Conservation (phyloP, 371 early-diverging fungal species). For the Apophysomyces variabilis region DNA sequence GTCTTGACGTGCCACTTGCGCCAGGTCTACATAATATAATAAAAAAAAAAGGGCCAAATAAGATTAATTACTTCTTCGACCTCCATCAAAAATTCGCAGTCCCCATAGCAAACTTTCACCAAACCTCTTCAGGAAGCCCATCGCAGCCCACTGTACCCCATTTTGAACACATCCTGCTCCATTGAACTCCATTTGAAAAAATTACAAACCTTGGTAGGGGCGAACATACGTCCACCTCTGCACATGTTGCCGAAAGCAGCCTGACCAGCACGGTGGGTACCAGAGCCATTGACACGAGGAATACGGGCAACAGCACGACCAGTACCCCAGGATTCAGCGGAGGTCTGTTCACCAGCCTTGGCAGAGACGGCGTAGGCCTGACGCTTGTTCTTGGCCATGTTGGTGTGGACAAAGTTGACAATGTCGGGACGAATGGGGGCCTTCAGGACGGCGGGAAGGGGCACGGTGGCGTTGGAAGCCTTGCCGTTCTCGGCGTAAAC, state of each 20-base stretch:
- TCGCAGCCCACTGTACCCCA: not conserved
- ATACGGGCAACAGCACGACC: constrained; percentile 99
- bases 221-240: constrained; percentile 99
- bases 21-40: constrained; percentile 68
- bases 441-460: constrained; percentile 97
- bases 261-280: constrained; percentile 99
- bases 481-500: constrained; percentile 87
- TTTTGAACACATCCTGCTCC: no score
- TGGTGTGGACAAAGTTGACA: constrained; percentile 96
- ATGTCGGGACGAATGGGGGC: constrained; percentile 99
- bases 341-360: constrained; percentile 99
- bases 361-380: constrained; percentile 98
- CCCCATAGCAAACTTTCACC: not conserved
- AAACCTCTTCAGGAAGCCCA: not conserved
- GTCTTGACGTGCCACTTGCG: constrained; percentile 99
- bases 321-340: constrained; percentile 99
- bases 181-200: not conserved
- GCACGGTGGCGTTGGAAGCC: constrained; percentile 73
- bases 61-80: not conserved
- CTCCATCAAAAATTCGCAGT: constrained; percentile 2
- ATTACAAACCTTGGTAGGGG: constrained; percentile 87
- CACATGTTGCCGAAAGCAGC: constrained; percentile 99
- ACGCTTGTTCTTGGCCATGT: constrained; percentile 99
- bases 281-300: constrained; percentile 98
- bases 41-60: not conserved